Percentiles rank a stretch among this genome's conserved stretches.
Evolutionary conservation across 805 yeast genomes (phyloP).

Genomic region (Starmerella scarabaei): DNA sequence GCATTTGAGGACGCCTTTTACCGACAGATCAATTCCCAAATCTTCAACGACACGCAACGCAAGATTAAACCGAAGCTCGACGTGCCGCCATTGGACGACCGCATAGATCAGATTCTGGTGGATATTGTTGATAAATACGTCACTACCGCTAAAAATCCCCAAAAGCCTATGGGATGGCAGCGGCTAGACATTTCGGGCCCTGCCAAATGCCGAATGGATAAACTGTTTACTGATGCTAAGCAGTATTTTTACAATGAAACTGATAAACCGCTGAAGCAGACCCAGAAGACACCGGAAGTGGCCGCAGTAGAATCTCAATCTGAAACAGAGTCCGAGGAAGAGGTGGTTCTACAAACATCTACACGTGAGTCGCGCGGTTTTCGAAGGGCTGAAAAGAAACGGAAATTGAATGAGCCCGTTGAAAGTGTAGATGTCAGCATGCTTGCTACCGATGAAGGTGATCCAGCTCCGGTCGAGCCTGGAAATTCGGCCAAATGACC

Average conservation of each 20-base stretch:
- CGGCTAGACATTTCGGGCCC: slow-evolving; percentile 11
- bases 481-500: too few species aligned
- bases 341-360: too few species aligned
- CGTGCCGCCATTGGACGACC: slow-evolving; percentile 13
- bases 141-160: background rate
- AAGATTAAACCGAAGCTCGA: slow-evolving; percentile 16
- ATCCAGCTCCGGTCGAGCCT: too few species aligned
- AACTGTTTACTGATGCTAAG: slow-evolving; percentile 10
- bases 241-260: background rate
- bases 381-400: too few species aligned
- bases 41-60: slow-evolving; percentile 9
- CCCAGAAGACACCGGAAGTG: too few species aligned
- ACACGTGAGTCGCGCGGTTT: too few species aligned
- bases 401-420: too few species aligned
- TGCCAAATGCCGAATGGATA: slow-evolving; percentile 8
- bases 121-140: slow-evolving; percentile 7
- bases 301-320: too few species aligned
- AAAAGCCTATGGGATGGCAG: slow-evolving; percentile 5
- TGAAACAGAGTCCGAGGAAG: too few species aligned
- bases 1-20: slow-evolving; percentile 22
- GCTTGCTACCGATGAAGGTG: too few species aligned
- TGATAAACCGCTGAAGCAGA: background rate
- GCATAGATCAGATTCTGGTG: slow-evolving; percentile 2
- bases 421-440: too few species aligned
- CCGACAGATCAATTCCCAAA: slow-evolving; percentile 16